These are phyloP conservation scores for Aspergillus affinis DNA, from an alignment of 495 filamentous ascomycete genomes.

Conservation along the genomic window DNA sequence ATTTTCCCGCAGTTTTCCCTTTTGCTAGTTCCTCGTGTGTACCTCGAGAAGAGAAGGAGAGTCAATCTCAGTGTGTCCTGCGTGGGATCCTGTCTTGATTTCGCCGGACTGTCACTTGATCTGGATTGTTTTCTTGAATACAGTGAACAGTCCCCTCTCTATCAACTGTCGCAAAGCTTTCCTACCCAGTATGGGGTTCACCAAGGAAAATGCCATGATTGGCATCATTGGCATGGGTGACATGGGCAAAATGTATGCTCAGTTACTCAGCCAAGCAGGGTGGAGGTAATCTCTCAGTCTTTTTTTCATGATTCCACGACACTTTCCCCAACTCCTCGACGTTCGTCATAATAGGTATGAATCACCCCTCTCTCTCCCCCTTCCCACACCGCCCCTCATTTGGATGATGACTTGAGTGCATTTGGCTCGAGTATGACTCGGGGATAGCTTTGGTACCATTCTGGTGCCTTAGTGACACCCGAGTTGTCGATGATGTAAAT, in stretches of 20 bases:
- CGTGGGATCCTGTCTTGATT: neutral
- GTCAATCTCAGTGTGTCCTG: neutral
- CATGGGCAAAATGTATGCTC: constrained; percentile 99
- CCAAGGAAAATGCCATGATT: constrained; percentile 66
- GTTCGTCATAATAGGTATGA: constrained; percentile 34
- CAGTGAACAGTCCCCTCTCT: constrained; percentile 1
- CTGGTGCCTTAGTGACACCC: constrained; percentile 45
- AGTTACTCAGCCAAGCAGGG: constrained; percentile 79
- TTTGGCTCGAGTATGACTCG: constrained; percentile 97
- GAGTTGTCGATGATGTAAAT: constrained; percentile 88
- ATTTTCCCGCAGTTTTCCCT: constrained; percentile 24
- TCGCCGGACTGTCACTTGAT: neutral
- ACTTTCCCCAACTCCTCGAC: constrained; percentile 3
- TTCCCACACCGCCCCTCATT: constrained; percentile 24
- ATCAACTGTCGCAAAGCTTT: constrained; percentile 2
- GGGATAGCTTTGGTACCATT: constrained; percentile 43
- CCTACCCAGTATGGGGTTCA: constrained; percentile 35
- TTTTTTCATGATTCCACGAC: constrained; percentile 15
- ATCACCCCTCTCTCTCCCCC: constrained; percentile 18
- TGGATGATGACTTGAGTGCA: constrained; percentile 99
- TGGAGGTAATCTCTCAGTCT: constrained; percentile 73
- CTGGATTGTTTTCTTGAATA: neutral
- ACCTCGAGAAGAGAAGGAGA: neutral
- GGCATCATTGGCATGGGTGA: constrained; percentile 99
- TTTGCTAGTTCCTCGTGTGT: neutral